phyloP scores from a whole-genome alignment of 108 stramenopile species.

The Nannochloropsis oceanica region DNA sequence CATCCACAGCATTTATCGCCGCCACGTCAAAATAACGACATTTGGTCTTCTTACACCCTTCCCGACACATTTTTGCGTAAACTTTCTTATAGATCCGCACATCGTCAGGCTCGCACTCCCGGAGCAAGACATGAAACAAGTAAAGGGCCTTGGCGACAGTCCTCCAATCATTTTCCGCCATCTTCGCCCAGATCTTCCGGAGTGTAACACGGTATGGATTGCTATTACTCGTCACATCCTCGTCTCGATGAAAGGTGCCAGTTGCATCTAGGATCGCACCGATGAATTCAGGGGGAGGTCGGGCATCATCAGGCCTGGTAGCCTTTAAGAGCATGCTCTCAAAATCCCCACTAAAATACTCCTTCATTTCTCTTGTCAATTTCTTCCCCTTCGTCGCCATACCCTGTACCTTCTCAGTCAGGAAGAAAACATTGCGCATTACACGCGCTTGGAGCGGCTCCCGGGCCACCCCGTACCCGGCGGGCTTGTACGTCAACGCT shows the following conservation, averaged over 20 bases:
- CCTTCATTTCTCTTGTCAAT: slow-evolving; percentile 10
- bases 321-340: slow-evolving; percentile 32
- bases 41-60: slow-evolving; percentile 24
- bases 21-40: slow-evolving; percentile 20
- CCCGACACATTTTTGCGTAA: slow-evolving; percentile 23
- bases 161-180: slow-evolving; percentile 41
- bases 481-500: background rate
- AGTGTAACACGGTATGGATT: slow-evolving; percentile 43
- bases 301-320: slow-evolving; percentile 32
- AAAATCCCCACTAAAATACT: slow-evolving; percentile 13
- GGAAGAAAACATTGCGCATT: background rate
- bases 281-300: slow-evolving; percentile 22
- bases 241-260: slow-evolving; percentile 10
- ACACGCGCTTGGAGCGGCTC: background rate
- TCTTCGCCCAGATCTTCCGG: slow-evolving; percentile 44
- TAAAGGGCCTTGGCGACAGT: slow-evolving; percentile 35
- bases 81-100: slow-evolving; percentile 24
- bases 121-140: slow-evolving; percentile 27
- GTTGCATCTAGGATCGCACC: slow-evolving; percentile 17
- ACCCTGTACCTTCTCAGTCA: background rate
- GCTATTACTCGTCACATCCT: slow-evolving; percentile 28
- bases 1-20: slow-evolving; percentile 4
- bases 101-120: slow-evolving; percentile 16
- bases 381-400: background rate
- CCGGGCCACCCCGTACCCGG: background rate